A percentile compares a stretch with the other conserved stretches of the same genome.
Evolutionary conservation across 2,329 filamentous ascomycete genomes (phyloP).

Genomic region (Ambrosiella beaveri): DNA sequence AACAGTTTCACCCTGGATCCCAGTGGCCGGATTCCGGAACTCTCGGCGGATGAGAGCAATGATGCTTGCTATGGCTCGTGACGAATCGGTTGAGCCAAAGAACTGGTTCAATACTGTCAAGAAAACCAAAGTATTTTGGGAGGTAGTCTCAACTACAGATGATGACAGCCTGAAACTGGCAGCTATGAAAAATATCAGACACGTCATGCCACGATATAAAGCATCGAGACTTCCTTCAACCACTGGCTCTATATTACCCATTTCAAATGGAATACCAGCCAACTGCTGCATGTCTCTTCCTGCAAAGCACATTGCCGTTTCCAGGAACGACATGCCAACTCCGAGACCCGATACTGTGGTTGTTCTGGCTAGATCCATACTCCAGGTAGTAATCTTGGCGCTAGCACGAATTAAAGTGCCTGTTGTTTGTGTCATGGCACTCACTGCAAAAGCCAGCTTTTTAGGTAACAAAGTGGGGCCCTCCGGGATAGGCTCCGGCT

Average conservation of each 20-base stretch:
- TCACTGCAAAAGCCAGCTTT: constrained; percentile 40
- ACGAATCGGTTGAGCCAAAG: constrained; percentile 52
- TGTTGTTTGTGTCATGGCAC: constrained; percentile 42
- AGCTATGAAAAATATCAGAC: constrained; percentile 43
- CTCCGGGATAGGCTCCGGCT: constrained; percentile 3
- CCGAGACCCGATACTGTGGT: constrained; percentile 41
- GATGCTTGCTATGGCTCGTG: constrained; percentile 48
- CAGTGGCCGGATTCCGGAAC: constrained; percentile 45
- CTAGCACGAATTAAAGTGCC: constrained; percentile 37
- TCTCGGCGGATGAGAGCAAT: constrained; percentile 46
- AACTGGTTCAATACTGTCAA: constrained; percentile 45
- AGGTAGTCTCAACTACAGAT: constrained; percentile 35
- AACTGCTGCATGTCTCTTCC: constrained; percentile 27
- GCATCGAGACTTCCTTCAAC: constrained; percentile 38
- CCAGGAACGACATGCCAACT: constrained; percentile 36
- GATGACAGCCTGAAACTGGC: constrained; percentile 42
- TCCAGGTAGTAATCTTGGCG: constrained; percentile 33
- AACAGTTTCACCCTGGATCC: constrained; percentile 39
- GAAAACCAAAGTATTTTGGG: constrained; percentile 39
- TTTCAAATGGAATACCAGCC: constrained; percentile 16
- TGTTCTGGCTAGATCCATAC: constrained; percentile 35
- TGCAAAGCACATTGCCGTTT: constrained; percentile 35
- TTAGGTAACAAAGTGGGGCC: constrained; percentile 35
- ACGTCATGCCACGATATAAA: constrained; percentile 39
- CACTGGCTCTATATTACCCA: constrained; percentile 35